Evolutionary conservation across 345 rosid genomes (phyloP), one percentile per base, ranked within the genome.

Genomic region (Salix purpurea): DNA sequence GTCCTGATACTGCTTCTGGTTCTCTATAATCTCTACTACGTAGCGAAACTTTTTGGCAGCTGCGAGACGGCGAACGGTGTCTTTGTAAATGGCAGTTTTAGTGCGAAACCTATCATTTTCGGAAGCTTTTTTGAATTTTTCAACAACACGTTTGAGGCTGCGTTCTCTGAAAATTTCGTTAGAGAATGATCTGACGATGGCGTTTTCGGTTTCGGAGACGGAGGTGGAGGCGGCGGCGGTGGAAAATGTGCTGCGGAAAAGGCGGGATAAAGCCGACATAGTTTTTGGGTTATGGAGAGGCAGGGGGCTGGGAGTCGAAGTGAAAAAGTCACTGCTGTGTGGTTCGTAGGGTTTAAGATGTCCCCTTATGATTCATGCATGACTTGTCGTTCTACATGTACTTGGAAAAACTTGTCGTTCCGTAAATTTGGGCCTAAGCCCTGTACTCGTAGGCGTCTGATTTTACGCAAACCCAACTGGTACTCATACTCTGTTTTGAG

Each of bases 21-120:
- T 85, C 69, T 91, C 93, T 9, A 91, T 81, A 79, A 92, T 88
- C 74, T 90, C 91, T 56, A 90, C 84, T 42, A 91, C 80, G 86
- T 77, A 75, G 30, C 46, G 67, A 73, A 84, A 85, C 74, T 85
- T 85, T 67, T 82, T 82, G 36, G 91, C 88, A 1, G 78, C 70
- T 13, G 89, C 91, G 26, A 91, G 92, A 67, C 95, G 93, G 78
- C 91, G 93, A 78, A 91, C 85, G 19, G 85, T 83, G 50, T 64
- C 62, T 56, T 75, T 77, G 62, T 92, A 92, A 66, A 87, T 61
- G 73, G 85, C 84, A 72, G 21, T 62, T 28, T 84, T 86, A 40
- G 83, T 83, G 70, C 96, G 90, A 85, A 92, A 92, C 24, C 85
- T 81, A 5, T 85, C 87, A 11, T 76, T 21, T 58, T 86, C 78